These are phyloP conservation scores for Eimeria sp. DNA, from an alignment of 169 alveolate genomes.

Conservation along the genomic window DNA sequence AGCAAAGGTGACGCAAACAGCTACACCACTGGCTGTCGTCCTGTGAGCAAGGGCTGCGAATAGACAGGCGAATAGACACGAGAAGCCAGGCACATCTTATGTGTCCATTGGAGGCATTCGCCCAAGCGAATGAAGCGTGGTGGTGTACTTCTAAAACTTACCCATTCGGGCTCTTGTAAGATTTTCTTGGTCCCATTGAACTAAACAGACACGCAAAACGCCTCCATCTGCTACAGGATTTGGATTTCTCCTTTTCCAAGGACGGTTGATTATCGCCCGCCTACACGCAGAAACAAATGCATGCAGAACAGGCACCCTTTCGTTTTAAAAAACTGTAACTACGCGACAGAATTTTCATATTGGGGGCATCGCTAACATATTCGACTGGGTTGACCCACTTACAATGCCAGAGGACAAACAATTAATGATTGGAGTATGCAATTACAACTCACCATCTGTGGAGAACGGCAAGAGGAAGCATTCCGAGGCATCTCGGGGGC, in stretches of 20 bases:
- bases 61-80: neutral
- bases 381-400: neutral
- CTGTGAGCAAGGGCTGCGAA: constrained; percentile 44
- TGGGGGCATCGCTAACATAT: neutral
- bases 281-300: constrained; percentile 7
- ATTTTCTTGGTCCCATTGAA: neutral
- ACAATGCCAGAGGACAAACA: neutral
- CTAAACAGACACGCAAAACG: neutral
- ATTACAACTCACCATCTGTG: neutral
- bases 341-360: neutral
- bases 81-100: neutral
- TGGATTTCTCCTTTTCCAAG: neutral
- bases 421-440: neutral
- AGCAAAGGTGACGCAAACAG: constrained; percentile 36
- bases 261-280: neutral
- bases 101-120: neutral
- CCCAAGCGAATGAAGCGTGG: too few species aligned
- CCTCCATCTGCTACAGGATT: neutral
- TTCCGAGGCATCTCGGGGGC: neutral
- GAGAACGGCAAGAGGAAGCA: neutral
- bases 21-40: constrained; percentile 34
- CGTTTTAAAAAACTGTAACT: neutral
- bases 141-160: neutral
- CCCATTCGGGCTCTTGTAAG: neutral
- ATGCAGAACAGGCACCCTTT: neutral